These are phyloP conservation scores for Boletus pseudo-olivaceus DNA, from an alignment of 768 basidiomycete species.

Conservation along the genomic window DNA sequence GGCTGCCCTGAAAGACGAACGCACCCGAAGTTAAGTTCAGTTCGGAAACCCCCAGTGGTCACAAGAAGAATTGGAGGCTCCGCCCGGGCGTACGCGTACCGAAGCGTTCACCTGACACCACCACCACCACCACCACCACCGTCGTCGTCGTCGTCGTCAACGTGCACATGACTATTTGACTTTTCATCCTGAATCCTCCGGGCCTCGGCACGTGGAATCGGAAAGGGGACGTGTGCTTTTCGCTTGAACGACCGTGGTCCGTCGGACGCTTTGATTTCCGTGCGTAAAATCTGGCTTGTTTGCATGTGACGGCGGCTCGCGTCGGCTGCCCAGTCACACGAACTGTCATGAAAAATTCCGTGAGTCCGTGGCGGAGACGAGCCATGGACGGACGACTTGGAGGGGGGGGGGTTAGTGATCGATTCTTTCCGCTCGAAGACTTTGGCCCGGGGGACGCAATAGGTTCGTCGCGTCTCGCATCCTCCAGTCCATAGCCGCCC, in stretches of 20 bases:
- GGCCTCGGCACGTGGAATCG: background rate
- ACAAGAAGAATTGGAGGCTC: background rate
- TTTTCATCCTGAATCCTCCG: background rate
- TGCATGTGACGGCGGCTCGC: background rate
- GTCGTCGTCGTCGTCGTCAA: too few species aligned
- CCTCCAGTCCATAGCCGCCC: too few species aligned
- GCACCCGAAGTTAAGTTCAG: background rate
- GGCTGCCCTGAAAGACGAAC: background rate
- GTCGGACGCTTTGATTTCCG: too few species aligned
- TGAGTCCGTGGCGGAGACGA: background rate
- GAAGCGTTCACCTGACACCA: background rate
- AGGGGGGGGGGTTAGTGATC: too few species aligned
- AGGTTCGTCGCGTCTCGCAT: too few species aligned
- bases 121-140: background rate
- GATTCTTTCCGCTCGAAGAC: too few species aligned
- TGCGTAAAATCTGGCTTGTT: background rate
- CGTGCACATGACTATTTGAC: background rate
- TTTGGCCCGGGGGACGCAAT: too few species aligned
- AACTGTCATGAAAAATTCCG: background rate
- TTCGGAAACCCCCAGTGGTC: too few species aligned
- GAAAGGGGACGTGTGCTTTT: background rate
- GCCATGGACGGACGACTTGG: too few species aligned
- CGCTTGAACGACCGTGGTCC: too few species aligned
- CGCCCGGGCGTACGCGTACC: too few species aligned
- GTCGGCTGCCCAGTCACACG: background rate